A percentile compares a stretch with the other conserved stretches of the same genome.
These are phyloP conservation scores for Lactifluus volemus DNA, from an alignment of 768 basidiomycete species.

Conservation along the genomic window DNA sequence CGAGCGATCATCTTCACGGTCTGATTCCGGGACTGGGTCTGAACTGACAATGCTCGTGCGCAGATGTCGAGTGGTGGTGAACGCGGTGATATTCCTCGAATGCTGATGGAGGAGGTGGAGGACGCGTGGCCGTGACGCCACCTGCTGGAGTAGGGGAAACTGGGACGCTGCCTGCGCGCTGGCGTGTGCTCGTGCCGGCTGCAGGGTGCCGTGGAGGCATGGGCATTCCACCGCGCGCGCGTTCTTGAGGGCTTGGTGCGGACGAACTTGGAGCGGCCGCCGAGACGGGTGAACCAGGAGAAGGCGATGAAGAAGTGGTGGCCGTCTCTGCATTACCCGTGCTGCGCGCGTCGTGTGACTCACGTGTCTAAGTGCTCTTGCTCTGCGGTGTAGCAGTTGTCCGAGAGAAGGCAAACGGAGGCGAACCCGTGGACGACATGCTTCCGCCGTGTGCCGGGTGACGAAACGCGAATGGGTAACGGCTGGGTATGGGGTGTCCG, in stretches of 20 bases:
- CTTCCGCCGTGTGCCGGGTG: constrained; percentile 40
- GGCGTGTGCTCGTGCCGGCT: no score
- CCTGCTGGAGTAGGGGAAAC: neutral
- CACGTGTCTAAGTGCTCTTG: constrained; percentile 30
- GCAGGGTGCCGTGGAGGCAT: constrained; percentile 43
- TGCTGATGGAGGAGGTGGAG: constrained; percentile 8
- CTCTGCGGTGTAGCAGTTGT: constrained; percentile 26
- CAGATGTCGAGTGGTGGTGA: no score
- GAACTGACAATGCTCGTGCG: constrained; percentile 1
- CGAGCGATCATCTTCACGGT: constrained; percentile 15
- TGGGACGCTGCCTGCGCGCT: no score
- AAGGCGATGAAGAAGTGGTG: constrained; percentile 18
- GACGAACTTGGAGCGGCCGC: constrained; percentile 27
- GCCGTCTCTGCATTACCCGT: constrained; percentile 47
- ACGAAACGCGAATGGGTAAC: constrained; percentile 64
- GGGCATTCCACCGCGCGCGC: constrained; percentile 29
- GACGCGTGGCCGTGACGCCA: neutral
- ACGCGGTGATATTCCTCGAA: no score
- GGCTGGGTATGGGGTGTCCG: constrained; percentile 63
- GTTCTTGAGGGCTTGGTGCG: constrained; percentile 21
- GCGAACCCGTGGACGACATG: constrained; percentile 32
- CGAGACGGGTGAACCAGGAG: constrained; percentile 46
- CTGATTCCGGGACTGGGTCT: constrained; percentile 3
- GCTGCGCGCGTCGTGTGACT: constrained; percentile 31
- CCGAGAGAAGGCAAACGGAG: constrained; percentile 23